phyloP scores from a whole-genome alignment of 768 basidiomycete genomes.

The Auricularia sp. region DNA sequence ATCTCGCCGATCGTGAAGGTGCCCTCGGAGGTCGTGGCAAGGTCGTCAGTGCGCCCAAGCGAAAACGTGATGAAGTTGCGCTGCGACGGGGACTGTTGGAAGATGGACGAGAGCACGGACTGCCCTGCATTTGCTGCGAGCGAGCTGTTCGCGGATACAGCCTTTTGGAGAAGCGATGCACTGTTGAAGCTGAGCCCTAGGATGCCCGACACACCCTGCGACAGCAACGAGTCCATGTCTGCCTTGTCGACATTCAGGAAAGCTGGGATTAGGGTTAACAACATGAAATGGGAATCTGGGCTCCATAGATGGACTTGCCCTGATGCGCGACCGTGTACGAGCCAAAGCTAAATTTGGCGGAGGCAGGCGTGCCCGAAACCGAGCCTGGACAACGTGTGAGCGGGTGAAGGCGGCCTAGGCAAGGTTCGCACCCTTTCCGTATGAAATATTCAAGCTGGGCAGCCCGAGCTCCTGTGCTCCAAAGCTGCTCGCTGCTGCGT shows the following conservation, averaged over 20 bases:
- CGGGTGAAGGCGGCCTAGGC: not conserved
- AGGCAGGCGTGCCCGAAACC: not conserved
- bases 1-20: not conserved
- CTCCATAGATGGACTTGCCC: not conserved
- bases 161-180: not conserved
- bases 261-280: not conserved
- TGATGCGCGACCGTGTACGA: not conserved
- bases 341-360: not conserved
- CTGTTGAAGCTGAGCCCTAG: not conserved
- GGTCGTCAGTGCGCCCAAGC: not conserved
- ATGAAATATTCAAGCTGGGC: not conserved
- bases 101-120: not conserved
- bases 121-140: not conserved
- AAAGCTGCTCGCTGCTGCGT: not conserved
- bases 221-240: not conserved
- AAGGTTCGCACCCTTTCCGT: not conserved
- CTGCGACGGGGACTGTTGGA: not conserved
- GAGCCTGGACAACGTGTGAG: not conserved
- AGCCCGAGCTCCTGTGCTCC: not conserved
- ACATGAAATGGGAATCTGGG: not conserved
- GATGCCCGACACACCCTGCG: not conserved
- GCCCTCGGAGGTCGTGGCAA: not conserved
- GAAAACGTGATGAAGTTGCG: constrained; percentile 1
- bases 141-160: not conserved
- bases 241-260: not conserved